Conservation (phyloP, 768 basidiomycete genomes). For the Xerocomellus intermedius region DNA sequence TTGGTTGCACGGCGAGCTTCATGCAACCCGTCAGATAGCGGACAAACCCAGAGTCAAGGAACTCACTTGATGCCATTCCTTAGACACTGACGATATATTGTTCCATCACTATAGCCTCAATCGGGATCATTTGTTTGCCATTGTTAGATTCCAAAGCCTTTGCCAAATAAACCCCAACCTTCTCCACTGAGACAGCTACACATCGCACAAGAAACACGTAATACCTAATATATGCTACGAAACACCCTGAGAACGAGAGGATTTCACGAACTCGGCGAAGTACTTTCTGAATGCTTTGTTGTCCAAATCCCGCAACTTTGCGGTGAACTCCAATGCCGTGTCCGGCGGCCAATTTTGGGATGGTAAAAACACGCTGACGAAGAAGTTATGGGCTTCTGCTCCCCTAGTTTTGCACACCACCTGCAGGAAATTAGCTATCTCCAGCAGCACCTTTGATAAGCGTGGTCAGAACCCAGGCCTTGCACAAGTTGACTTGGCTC, state of each 20-base stretch:
- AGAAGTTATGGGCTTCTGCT: conserved; percentile 78
- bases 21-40: conserved; percentile 10
- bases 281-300: conserved; percentile 80
- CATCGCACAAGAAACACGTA: conserved; percentile 2
- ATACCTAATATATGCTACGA: conserved; percentile 42
- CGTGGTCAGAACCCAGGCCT: not conserved
- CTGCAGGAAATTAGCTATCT: conserved; percentile 85
- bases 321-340: conserved; percentile 72
- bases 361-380: conserved; percentile 78
- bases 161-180: conserved; percentile 26
- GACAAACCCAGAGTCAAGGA: not conserved
- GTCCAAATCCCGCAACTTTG: conserved; percentile 72
- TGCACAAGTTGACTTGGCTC: conserved; percentile 29
- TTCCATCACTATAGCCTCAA: conserved; percentile 16
- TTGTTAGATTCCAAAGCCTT: conserved; percentile 35
- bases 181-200: too few relatives aligned
- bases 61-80: conserved; percentile 34
- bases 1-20: conserved; percentile 35
- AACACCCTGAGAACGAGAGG: conserved; percentile 53
- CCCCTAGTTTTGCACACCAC: conserved; percentile 74
- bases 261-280: conserved; percentile 79
- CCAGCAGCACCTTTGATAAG: conserved; percentile 70
- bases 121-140: conserved; percentile 27
- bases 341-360: conserved; percentile 85
- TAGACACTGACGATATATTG: conserved; percentile 9